Conservation (phyloP, 306 rosid genomes). For the Malus sylvestris region DNA sequence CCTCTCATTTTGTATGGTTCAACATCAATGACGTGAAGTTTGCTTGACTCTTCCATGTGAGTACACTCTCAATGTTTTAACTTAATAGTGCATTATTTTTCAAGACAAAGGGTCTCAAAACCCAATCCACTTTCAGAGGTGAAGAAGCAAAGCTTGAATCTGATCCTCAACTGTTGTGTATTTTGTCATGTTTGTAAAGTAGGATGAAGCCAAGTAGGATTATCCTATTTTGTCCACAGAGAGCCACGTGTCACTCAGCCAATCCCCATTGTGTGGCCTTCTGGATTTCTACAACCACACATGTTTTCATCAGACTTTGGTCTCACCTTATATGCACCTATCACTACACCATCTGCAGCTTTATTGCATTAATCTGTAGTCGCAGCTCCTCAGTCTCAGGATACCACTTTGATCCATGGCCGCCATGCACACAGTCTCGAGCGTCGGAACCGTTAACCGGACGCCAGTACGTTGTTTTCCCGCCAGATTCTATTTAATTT, state of each 20-base stretch:
- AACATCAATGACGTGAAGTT: neutral
- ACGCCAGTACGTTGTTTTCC: slow-evolving; percentile 15
- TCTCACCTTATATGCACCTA: neutral
- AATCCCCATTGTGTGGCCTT: slow-evolving; percentile 26
- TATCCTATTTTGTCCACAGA: neutral
- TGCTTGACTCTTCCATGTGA: neutral
- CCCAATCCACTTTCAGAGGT: neutral
- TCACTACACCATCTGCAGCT: neutral
- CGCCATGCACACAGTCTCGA: slow-evolving; percentile 21
- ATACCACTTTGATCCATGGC: slow-evolving; percentile 22
- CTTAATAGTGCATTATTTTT: neutral
- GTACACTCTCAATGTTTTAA: neutral
- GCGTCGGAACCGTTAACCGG: slow-evolving; percentile 20
- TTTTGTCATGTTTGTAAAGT: neutral
- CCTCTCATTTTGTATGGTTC: neutral
- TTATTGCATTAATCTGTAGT: neutral
- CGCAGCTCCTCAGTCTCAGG: neutral
- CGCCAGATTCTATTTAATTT: neutral
- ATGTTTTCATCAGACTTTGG: neutral
- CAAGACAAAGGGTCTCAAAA: neutral
- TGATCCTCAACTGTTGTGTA: neutral
- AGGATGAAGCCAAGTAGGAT: neutral
- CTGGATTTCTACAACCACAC: slow-evolving; percentile 2
- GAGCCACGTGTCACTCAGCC: slow-evolving; percentile 27
- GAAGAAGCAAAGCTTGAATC: neutral